phyloP scores from a whole-genome alignment of 2,329 filamentous ascomycete genomes.

The Penicillium glabrum region DNA sequence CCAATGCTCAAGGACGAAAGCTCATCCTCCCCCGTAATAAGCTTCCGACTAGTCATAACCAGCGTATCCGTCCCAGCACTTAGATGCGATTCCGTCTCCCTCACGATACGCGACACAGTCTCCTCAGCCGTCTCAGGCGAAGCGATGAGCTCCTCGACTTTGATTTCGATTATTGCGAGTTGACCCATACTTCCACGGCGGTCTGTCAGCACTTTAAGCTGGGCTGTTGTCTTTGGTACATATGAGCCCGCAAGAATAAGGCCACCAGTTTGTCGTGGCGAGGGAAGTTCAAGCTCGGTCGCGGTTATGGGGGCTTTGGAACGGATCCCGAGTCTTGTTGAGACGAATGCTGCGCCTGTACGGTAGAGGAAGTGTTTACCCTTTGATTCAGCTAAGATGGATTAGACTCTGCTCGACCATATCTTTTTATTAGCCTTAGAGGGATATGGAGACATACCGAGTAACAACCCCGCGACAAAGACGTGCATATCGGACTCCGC shows the following conservation, averaged over 20 bases:
- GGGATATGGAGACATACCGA: constrained; percentile 22
- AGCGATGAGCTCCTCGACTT: constrained; percentile 50
- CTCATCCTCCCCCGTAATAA: constrained; percentile 53
- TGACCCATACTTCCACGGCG: constrained; percentile 34
- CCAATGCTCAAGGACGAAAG: constrained; percentile 57
- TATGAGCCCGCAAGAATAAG: constrained; percentile 59
- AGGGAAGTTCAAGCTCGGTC: constrained; percentile 41
- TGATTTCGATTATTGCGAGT: constrained; percentile 49
- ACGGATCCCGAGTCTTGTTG: constrained; percentile 53
- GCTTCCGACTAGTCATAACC: constrained; percentile 59
- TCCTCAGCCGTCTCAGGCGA: constrained; percentile 29
- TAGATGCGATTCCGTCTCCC: constrained; percentile 44
- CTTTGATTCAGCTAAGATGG: constrained; percentile 31
- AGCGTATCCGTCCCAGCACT: constrained; percentile 53
- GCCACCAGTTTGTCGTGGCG: constrained; percentile 43
- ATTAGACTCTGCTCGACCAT: not conserved
- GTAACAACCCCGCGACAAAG: constrained; percentile 52
- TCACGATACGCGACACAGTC: constrained; percentile 25
- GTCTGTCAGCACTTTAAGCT: constrained; percentile 47
- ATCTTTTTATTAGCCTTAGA: not conserved
- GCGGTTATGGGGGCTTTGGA: constrained; percentile 54
- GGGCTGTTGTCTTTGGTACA: constrained; percentile 60
- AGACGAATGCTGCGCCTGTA: constrained; percentile 50
- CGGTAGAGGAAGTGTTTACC: constrained; percentile 49
- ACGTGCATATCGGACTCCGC: constrained; percentile 58